Evolutionary conservation across 2,329 filamentous ascomycete species (phyloP), one percentile per base, ranked within the genome.

Genomic region (Cercospora brassicicola): DNA sequence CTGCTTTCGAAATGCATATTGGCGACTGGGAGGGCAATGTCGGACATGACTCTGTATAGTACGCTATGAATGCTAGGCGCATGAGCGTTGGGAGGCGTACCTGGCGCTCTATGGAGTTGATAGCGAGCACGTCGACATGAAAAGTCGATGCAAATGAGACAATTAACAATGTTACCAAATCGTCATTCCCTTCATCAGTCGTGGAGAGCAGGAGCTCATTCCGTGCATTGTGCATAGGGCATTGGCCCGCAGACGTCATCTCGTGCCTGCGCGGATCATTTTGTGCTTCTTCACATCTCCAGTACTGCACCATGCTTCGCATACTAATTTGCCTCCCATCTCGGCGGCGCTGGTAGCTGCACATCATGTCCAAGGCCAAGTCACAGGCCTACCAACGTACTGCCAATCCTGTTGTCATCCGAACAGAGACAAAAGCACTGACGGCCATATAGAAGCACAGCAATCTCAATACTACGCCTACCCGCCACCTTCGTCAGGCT

Each of bases 401-500:
- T 55, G 33, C 59, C 18, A 31, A 39, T 28, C 28, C 15, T 9
- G 33, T 53, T 53, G 26, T 3, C 30, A 6, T 13, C 26, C 13
- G 1, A 9, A 30, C n/a, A 30, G 18, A 56, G n/a, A 15, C 13
- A 18, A 53, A 61, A 28, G 39, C 13, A 61, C 64, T 67, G 33
- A 62, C 18, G 51, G 36, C 4, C 4, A n/a, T 11, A 10, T 57
- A 73, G 72, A 71, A 67, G 62, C 69, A 53, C 68, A 73, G 39
- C 70, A 73, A 51, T 59, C 59, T 20, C 45, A 64, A 26, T 67
- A 71, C 55, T 68, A 73, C 67, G 67, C 68, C 18, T 55, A 59
- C 67, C 69, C 73, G 69, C 61, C 64, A 30, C 62, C 67, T 26
- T 71, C 68, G 59, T 74, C 70, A 9, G 74, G 73, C 73, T 95